Evolutionary conservation across 306 rosid genomes (phyloP), one percentile per base, ranked within the genome.

Genomic region (Cercis canadensis): DNA sequence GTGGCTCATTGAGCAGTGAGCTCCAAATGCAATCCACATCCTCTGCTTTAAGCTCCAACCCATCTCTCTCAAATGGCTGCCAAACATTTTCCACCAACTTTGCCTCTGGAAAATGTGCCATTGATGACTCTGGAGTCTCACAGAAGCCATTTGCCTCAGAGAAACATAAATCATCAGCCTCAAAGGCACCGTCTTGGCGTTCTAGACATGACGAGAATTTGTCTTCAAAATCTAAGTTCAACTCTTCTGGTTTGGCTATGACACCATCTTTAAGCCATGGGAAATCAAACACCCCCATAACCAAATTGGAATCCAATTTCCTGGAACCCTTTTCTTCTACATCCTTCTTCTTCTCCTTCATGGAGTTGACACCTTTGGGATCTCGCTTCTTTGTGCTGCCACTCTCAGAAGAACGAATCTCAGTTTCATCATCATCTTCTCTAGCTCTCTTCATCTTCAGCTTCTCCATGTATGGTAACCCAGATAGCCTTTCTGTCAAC

Each of bases 241-340:
- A 83, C 18, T 85, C 79, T 3, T 88, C 93, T 18, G 85, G 75
- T 66, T 90, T 84, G 18, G 76, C 83, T 4, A 82, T 79, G 11
- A 87, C 85, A 51, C 98, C 87, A 54, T 93, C 98, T 76, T 90
- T 93, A 64, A 87, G 81, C 97, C 98, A 93, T 1, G 98, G 97
- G 60, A 93, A 93, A 82, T 93, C 96, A 78, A 93, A 93, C 40
- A 93, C 94, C 54, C 86, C 94, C 2, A 76, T 15, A 21, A 81
- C 41, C 51, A 74, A 76, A 39, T 70, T 59, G 17, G 82, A 78
- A 51, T 77, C 83, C 64, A 51, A 70, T 11, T 72, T 24, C 46
- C 66, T 65, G 44, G 14, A 65, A 52, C 64, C 56, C 12, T 78
- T 62, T 16, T 71, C 84, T 75, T 83, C 69, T 18, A 46, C 57